These are phyloP conservation scores for Exophiala calicioides DNA, from an alignment of 2,329 filamentous ascomycete species.

Conservation along the genomic window DNA sequence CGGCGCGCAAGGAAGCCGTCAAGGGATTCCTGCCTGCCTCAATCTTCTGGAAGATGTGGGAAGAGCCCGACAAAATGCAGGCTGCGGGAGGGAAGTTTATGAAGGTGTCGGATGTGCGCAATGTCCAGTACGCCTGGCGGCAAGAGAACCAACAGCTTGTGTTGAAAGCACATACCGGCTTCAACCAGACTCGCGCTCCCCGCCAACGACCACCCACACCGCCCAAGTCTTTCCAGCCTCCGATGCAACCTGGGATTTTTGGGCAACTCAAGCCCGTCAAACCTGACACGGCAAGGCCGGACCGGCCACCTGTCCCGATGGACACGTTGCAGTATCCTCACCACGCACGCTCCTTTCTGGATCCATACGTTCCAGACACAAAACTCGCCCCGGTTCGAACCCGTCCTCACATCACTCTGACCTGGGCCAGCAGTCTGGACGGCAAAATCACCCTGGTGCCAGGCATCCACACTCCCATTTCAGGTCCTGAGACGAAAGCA, in stretches of 20 bases:
- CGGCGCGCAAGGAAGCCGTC: constrained; percentile 45
- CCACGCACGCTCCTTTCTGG: constrained; percentile 48
- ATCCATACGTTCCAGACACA: constrained; percentile 52
- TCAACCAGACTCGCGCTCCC: constrained; percentile 21
- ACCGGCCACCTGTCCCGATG: constrained; percentile 28
- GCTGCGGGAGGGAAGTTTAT: constrained; percentile 49
- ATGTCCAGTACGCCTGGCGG: constrained; percentile 51
- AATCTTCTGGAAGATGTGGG: constrained; percentile 51
- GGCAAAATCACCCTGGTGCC: constrained; percentile 73
- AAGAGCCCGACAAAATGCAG: constrained; percentile 46
- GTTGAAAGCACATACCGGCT: constrained; percentile 48
- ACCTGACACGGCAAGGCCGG: constrained; percentile 9
- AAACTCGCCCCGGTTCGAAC: constrained; percentile 34
- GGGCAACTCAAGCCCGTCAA: constrained; percentile 23
- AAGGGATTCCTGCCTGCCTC: constrained; percentile 52
- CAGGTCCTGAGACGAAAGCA: constrained; percentile 77
- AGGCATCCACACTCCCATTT: constrained; percentile 78
- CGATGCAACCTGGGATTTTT: constrained; percentile 23
- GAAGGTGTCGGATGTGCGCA: constrained; percentile 50
- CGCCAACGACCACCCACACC: constrained; percentile 22
- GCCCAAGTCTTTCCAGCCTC: constrained; percentile 14
- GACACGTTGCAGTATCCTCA: constrained; percentile 50
- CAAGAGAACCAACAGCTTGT: constrained; percentile 46
- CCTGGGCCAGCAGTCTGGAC: constrained; percentile 89
- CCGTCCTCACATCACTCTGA: constrained; percentile 70